Conservation (phyloP, 1,284 basidiomycete genomes). For the Cryptococcus wingfieldii region DNA sequence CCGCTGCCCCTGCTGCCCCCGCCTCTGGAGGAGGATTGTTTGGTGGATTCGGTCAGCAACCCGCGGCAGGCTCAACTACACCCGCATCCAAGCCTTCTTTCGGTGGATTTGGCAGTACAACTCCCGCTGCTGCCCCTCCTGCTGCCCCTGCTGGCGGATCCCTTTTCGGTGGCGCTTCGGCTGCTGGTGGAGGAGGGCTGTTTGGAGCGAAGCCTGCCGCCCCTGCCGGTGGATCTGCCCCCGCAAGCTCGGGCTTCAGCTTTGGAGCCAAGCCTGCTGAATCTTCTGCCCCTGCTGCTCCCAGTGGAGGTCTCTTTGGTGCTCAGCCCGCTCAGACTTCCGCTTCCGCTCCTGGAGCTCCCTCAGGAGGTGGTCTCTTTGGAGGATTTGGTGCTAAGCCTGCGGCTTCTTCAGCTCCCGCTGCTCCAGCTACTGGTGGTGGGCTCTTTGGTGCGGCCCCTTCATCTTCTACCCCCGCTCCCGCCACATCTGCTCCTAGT, state of each 20-base stretch:
- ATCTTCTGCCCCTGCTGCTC: conserved; percentile 7
- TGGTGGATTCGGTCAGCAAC: conserved; percentile 22
- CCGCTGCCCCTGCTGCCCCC: conserved; percentile 14
- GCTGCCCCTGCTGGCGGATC: conserved; percentile 16
- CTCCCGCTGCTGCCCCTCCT: conserved; percentile 36
- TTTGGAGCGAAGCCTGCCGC: conserved; percentile 33
- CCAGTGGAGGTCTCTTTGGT: conserved; percentile 6
- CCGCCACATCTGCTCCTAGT: conserved; percentile 11
- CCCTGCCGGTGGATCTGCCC: conserved; percentile 6
- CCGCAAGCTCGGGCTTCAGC: conserved; percentile 11
- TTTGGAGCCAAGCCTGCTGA: conserved; percentile 28
- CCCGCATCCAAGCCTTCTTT: conserved; percentile 40
- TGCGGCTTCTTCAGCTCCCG: conserved; percentile 1
- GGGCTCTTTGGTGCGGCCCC: conserved; percentile 6
- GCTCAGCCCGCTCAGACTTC: conserved; percentile 6
- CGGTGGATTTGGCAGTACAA: conserved; percentile 33
- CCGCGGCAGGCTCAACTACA: conserved; percentile 27
- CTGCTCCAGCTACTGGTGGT: conserved; percentile 10
- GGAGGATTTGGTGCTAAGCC: conserved; percentile 3
- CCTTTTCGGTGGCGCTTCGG: conserved; percentile 20
- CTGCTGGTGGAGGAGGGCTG: conserved; percentile 17
- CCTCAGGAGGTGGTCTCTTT: conserved; percentile 15
- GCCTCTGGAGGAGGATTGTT: conserved; percentile 22
- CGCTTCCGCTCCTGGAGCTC: conserved; percentile 11
- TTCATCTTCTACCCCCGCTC: conserved; percentile 7